These are phyloP conservation scores for Tubosaeta sp. DNA, from an alignment of 768 basidiomycete species.

Conservation along the genomic window DNA sequence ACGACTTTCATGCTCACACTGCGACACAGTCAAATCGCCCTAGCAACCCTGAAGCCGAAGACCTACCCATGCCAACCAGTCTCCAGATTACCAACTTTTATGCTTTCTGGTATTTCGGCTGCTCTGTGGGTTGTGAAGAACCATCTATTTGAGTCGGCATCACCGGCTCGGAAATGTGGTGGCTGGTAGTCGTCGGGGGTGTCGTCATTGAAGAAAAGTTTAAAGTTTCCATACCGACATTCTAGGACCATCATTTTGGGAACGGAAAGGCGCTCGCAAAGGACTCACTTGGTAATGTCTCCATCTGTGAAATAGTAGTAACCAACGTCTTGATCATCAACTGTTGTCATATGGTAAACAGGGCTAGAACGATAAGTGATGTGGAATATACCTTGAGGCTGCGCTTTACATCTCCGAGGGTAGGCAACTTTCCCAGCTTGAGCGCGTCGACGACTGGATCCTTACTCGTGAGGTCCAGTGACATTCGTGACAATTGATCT, in stretches of 20 bases:
- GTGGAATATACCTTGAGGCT: conserved; percentile 60
- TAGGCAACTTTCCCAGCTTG: conserved; percentile 59
- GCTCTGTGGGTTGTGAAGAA: conserved; percentile 75
- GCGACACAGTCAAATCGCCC: background rate
- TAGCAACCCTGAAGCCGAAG: background rate
- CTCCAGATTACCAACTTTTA: conserved; percentile 60
- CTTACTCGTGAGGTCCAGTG: conserved; percentile 35
- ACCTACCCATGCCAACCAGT: conserved; percentile 71
- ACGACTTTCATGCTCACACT: conserved; percentile 71
- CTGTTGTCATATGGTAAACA: conserved; percentile 34
- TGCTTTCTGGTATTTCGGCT: conserved; percentile 71
- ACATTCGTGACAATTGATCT: conserved; percentile 51
- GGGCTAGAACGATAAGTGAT: background rate
- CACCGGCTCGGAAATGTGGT: conserved; percentile 69
- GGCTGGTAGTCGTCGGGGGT: conserved; percentile 85
- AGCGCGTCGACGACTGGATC: conserved; percentile 63
- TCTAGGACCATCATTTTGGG: conserved; percentile 36
- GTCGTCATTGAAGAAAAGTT: conserved; percentile 76
- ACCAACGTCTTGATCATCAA: conserved; percentile 73
- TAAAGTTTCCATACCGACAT: conserved; percentile 84
- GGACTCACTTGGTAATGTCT: conserved; percentile 65
- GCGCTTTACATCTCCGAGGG: conserved; percentile 75
- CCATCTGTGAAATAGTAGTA: conserved; percentile 77
- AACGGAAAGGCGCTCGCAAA: conserved; percentile 1
- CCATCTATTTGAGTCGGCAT: conserved; percentile 69